phyloP scores from a whole-genome alignment of 805 yeast species.

The Nakazawaea molendinolei region DNA sequence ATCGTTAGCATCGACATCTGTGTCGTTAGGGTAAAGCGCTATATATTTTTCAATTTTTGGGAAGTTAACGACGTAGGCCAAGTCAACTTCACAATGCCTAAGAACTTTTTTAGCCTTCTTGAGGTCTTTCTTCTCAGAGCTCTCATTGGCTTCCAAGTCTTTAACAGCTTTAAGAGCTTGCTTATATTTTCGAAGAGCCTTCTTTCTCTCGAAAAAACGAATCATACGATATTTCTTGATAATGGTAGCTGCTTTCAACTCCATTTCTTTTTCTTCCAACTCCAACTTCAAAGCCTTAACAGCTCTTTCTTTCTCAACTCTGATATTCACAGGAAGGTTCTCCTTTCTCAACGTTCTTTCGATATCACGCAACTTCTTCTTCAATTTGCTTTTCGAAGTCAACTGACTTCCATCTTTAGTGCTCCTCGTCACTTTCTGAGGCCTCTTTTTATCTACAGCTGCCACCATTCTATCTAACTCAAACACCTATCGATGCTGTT shows the following conservation, averaged over 20 bases:
- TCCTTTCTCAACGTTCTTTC: constrained; percentile 55
- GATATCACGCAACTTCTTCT: constrained; percentile 82
- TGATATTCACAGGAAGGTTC: constrained; percentile 47
- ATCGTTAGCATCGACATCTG: constrained; percentile 22
- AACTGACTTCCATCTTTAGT: too few species aligned
- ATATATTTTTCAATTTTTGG: constrained; percentile 78
- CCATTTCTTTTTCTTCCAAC: constrained; percentile 32
- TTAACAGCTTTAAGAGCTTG: constrained; percentile 34
- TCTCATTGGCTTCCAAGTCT: constrained; percentile 27
- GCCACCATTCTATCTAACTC: too few species aligned
- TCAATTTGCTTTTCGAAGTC: constrained; percentile 43
- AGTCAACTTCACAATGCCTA: constrained; percentile 55
- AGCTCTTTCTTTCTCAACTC: constrained; percentile 40
- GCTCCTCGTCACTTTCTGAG: too few species aligned
- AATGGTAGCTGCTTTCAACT: constrained; percentile 32
- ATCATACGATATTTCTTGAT: constrained; percentile 87
- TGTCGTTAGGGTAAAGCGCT: constrained; percentile 56
- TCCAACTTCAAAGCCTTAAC: constrained; percentile 42
- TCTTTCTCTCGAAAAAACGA: constrained; percentile 83
- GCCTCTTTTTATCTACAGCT: background rate
- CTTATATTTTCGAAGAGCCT: constrained; percentile 69
- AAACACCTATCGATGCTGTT: too few species aligned
- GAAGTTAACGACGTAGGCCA: constrained; percentile 68
- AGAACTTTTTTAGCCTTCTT: constrained; percentile 40
- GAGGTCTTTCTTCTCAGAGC: constrained; percentile 18